Conservation (phyloP, 306 rosid species). For the Quercus glauca region DNA sequence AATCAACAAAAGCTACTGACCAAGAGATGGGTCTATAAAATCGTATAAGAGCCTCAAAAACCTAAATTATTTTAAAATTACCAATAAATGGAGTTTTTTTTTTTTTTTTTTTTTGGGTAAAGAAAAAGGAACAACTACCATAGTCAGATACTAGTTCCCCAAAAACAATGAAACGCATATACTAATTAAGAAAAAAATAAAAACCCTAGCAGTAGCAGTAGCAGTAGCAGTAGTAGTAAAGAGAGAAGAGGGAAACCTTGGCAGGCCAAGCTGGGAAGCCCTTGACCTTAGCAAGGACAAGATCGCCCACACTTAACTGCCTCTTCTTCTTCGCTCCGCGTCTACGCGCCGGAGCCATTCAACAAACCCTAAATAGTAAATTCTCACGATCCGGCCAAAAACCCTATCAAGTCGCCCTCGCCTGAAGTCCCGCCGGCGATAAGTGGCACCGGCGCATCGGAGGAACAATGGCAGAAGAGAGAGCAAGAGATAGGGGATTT, state of each 20-base stretch:
- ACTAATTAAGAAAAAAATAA: no score
- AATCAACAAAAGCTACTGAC: slow-evolving; percentile 22
- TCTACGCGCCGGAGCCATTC: slow-evolving; percentile 91
- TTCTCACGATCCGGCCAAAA: slow-evolving; percentile 25
- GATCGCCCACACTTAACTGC: slow-evolving; percentile 86
- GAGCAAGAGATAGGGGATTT: slow-evolving; percentile 12
- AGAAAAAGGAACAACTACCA: background rate
- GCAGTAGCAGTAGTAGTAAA: background rate
- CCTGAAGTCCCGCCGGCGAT: slow-evolving; percentile 5
- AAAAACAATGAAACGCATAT: no score
- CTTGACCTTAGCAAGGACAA: slow-evolving; percentile 98
- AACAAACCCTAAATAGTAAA: background rate
- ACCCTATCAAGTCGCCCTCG: slow-evolving; percentile 43
- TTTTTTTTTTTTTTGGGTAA: no score
- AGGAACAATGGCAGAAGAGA: background rate
- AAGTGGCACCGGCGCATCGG: slow-evolving; percentile 41
- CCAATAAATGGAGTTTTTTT: no score
- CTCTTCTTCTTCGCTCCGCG: slow-evolving; percentile 78
- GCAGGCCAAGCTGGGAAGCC: slow-evolving; percentile 99
- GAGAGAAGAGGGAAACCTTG: slow-evolving; percentile 46
- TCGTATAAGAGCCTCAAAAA: no score
- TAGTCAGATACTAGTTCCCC: no score
- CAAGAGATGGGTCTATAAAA: no score
- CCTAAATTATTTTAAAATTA: no score
- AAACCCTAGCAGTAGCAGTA: no score